phyloP scores from a whole-genome alignment of 2,329 filamentous ascomycete genomes.

The Corniculantispora saksenae region DNA sequence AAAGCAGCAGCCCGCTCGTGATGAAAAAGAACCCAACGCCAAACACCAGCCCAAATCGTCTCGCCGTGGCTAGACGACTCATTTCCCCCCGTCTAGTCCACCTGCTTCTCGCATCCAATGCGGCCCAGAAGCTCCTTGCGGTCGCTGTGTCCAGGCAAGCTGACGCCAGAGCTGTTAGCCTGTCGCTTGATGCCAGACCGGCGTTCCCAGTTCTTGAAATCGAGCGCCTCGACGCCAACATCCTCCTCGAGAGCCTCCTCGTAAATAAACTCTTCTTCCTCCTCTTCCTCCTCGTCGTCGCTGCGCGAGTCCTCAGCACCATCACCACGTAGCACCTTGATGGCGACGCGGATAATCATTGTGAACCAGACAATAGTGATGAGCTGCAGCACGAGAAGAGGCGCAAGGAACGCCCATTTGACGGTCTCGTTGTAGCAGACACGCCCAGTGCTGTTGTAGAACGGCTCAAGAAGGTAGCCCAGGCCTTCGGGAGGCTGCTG shows the following conservation, averaged over 20 bases:
- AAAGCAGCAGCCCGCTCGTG: neutral
- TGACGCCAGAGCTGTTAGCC: conserved; percentile 59
- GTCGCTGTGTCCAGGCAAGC: conserved; percentile 70
- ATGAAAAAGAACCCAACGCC: conserved; percentile 11
- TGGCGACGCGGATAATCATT: conserved; percentile 82
- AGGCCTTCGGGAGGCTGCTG: conserved; percentile 51
- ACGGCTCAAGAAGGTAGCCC: conserved; percentile 71
- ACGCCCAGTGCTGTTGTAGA: conserved; percentile 67
- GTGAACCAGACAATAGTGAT: conserved; percentile 86
- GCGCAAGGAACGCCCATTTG: conserved; percentile 73
- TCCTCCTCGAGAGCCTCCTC: conserved; percentile 69
- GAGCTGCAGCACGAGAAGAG: conserved; percentile 75
- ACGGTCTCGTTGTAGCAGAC: conserved; percentile 80
- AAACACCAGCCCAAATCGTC: neutral
- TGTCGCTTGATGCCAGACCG: conserved; percentile 56
- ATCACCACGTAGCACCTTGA: conserved; percentile 74
- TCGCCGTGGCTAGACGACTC: neutral
- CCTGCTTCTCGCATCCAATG: conserved; percentile 80
- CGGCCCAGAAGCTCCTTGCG: conserved; percentile 79
- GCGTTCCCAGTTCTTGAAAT: conserved; percentile 65
- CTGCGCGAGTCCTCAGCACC: conserved; percentile 84
- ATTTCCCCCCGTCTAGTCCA: conserved; percentile 40
- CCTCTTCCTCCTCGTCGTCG: conserved; percentile 75
- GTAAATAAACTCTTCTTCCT: conserved; percentile 57
- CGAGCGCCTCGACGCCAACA: conserved; percentile 71